phyloP scores from a whole-genome alignment of 306 rosid genomes.

The Casuarina equisetifolia region DNA sequence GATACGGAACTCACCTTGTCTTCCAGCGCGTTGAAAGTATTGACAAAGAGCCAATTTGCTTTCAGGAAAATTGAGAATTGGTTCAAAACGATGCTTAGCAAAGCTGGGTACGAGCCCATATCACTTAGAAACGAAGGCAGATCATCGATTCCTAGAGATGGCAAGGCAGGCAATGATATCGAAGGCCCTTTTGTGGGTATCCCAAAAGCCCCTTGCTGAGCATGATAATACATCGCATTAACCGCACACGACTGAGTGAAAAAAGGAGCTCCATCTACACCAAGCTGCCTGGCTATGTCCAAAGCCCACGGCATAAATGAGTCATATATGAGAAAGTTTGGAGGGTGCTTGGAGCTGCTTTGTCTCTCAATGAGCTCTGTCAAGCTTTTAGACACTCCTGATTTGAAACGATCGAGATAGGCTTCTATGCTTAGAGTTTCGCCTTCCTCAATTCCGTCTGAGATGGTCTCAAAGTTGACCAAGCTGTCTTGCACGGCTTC shows the following conservation, averaged over 20 bases:
- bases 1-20: constrained; percentile 11
- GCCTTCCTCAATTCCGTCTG: constrained; percentile 22
- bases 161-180: constrained; percentile 16
- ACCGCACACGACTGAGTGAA: background rate
- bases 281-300: background rate
- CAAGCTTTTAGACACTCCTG: background rate
- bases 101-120: background rate
- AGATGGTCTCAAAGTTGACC: constrained; percentile 14
- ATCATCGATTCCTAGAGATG: constrained; percentile 4
- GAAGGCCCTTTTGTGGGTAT: constrained; percentile 5
- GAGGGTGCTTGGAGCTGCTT: background rate
- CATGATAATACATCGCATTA: background rate
- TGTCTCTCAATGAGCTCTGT: background rate
- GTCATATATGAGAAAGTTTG: background rate
- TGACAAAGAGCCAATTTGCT: background rate
- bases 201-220: too few species aligned
- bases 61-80: constrained; percentile 24
- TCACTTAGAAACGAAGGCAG: constrained; percentile 13
- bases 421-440: background rate
- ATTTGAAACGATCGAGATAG: background rate
- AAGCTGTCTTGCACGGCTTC: background rate
- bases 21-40: constrained; percentile 11
- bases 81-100: background rate
- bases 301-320: background rate
- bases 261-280: background rate